Conservation (phyloP, 164 flowering plant species). For the Amborella trichopoda region DNA sequence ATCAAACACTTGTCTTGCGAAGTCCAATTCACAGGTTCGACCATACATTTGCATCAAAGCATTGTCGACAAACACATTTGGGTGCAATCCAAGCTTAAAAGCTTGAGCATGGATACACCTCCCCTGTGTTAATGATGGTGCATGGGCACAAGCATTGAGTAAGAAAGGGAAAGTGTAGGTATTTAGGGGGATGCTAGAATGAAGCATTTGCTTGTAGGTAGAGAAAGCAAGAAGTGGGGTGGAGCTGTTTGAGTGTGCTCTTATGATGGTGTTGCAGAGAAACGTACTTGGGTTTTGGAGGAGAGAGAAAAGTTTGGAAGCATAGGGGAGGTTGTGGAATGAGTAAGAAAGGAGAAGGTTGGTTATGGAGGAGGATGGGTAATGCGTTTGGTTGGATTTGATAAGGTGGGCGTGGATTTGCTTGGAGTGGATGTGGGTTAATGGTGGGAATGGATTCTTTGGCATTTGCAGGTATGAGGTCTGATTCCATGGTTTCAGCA, state of each 20-base stretch:
- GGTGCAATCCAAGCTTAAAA: slow-evolving; percentile 12
- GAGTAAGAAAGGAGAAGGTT: slow-evolving; percentile 4
- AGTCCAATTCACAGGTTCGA: slow-evolving; percentile 7
- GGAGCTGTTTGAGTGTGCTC: slow-evolving; percentile 24
- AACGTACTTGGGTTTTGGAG: slow-evolving; percentile 18
- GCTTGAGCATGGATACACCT: slow-evolving; percentile 23
- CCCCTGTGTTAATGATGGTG: slow-evolving; percentile 14
- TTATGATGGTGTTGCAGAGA: slow-evolving; percentile 33
- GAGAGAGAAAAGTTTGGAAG: slow-evolving; percentile 19
- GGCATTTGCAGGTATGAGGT: no score
- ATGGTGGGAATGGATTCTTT: no score
- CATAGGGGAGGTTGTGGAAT: slow-evolving; percentile 16
- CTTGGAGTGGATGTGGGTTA: neutral
- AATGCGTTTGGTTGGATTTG: neutral
- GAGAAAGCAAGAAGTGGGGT: slow-evolving; percentile 32
- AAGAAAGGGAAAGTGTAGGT: slow-evolving; percentile 22
- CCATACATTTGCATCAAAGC: slow-evolving; percentile 23
- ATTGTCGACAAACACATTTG: slow-evolving; percentile 21
- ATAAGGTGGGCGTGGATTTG: neutral
- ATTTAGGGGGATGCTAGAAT: slow-evolving; percentile 14
- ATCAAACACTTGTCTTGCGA: slow-evolving; percentile 20
- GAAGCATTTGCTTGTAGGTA: slow-evolving; percentile 40
- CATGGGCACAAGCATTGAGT: slow-evolving; percentile 22
- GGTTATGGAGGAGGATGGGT: slow-evolving; percentile 16
- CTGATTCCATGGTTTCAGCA: no score